These are phyloP conservation scores for Daldinia bambusicola DNA, from an alignment of 495 filamentous ascomycete species.

Conservation along the genomic window DNA sequence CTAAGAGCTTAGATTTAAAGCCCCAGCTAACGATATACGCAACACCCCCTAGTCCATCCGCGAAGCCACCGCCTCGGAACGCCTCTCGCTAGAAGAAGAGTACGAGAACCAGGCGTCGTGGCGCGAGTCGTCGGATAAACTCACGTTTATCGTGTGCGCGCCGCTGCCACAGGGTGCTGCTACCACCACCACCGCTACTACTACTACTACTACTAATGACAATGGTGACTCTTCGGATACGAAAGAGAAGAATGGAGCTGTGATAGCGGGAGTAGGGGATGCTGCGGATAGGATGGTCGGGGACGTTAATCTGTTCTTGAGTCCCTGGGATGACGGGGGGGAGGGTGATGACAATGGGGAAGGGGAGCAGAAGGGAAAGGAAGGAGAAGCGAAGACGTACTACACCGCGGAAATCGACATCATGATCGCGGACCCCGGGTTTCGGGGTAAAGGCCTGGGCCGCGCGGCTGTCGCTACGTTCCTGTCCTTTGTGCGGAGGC, in stretches of 20 bases:
- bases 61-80: conserved; percentile 84
- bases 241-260: background rate
- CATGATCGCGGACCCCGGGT: conserved; percentile 76
- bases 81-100: conserved; percentile 79
- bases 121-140: conserved; percentile 77
- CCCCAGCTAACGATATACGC: conserved; percentile 19
- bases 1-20: no score
- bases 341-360: conserved; percentile 45
- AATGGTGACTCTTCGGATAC: background rate
- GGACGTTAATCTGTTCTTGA: conserved; percentile 88
- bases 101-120: conserved; percentile 86
- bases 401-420: conserved; percentile 83
- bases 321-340: conserved; percentile 55
- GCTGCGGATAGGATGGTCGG: conserved; percentile 72
- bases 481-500: conserved; percentile 67
- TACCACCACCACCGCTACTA: no score
- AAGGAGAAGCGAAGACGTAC: conserved; percentile 5
- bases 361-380: conserved; percentile 26
- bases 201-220: no score
- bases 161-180: conserved; percentile 30
- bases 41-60: conserved; percentile 70
- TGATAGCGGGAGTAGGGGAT: conserved; percentile 58
- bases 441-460: conserved; percentile 73
- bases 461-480: conserved; percentile 73
- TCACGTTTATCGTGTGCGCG: conserved; percentile 77